These are phyloP conservation scores for Kodamaea ohmeri DNA, from an alignment of 1,139 yeast genomes.

Conservation along the genomic window DNA sequence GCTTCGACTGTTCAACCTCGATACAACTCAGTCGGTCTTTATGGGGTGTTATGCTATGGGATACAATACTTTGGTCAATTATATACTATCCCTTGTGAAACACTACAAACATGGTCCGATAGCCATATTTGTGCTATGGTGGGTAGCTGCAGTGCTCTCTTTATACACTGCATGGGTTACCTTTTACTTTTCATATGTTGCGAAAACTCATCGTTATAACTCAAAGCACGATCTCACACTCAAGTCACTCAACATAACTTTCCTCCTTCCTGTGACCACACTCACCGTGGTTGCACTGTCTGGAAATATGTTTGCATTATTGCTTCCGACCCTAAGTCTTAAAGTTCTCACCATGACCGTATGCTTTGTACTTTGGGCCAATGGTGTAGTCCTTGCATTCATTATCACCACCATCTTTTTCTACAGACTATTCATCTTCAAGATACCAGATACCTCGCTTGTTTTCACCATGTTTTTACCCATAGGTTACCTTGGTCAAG, in stretches of 20 bases:
- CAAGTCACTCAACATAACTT: conserved; percentile 39
- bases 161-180: conserved; percentile 60
- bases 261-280: conserved; percentile 70
- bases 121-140: conserved; percentile 61
- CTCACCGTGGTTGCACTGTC: conserved; percentile 70
- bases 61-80: conserved; percentile 58
- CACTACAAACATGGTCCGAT: conserved; percentile 33
- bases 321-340: conserved; percentile 39
- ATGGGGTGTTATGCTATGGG: conserved; percentile 85
- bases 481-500: conserved; percentile 73
- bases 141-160: conserved; percentile 56
- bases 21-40: conserved; percentile 53
- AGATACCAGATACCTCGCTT: conserved; percentile 50
- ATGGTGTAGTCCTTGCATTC: conserved; percentile 62
- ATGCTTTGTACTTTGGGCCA: conserved; percentile 61
- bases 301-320: conserved; percentile 54
- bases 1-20: conserved; percentile 34
- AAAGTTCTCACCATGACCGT: conserved; percentile 53
- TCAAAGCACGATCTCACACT: conserved; percentile 19
- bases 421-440: conserved; percentile 55
- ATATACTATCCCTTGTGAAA: conserved; percentile 39
- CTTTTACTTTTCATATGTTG: conserved; percentile 41
- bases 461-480: conserved; percentile 58
- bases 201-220: conserved; percentile 20
- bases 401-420: conserved; percentile 53